These are phyloP conservation scores for Dryas alaskensis DNA, from an alignment of 306 rosid species.

Conservation along the genomic window DNA sequence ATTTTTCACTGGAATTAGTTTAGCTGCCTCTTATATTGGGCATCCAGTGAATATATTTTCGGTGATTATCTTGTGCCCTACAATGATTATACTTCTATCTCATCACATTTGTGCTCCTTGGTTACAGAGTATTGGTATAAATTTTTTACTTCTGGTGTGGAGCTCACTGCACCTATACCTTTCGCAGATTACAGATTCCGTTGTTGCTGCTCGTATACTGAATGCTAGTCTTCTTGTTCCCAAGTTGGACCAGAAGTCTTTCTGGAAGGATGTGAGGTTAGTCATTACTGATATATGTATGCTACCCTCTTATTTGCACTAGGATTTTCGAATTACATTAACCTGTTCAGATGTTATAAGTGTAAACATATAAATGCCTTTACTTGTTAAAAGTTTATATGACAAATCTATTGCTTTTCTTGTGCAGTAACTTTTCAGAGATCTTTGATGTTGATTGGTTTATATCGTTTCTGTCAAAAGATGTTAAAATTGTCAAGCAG, in stretches of 20 bases:
- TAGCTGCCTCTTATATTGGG: neutral
- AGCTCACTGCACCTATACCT: conserved; percentile 28
- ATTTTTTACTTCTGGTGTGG: conserved; percentile 11
- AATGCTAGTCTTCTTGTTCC: conserved; percentile 97
- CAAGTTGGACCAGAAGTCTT: conserved; percentile 87
- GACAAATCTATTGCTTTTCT: conserved; percentile 27
- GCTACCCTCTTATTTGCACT: conserved; percentile 15
- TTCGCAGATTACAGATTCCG: conserved; percentile 94
- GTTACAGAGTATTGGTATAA: conserved; percentile 23
- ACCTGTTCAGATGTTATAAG: conserved; percentile 9
- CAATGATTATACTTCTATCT: neutral
- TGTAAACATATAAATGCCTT: neutral
- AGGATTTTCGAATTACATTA: conserved; percentile 14
- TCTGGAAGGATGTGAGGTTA: conserved; percentile 96
- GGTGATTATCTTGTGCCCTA: neutral
- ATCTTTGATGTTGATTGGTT: conserved; percentile 91
- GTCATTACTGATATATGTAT: conserved; percentile 24
- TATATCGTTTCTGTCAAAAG: conserved; percentile 66
- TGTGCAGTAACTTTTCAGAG: conserved; percentile 90
- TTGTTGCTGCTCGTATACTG: conserved; percentile 91
- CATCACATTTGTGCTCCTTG: neutral
- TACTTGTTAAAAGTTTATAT: conserved; percentile 2
- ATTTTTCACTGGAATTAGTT: neutral
- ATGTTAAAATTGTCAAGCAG: conserved; percentile 80
- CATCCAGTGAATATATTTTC: neutral